Evolutionary conservation across 108 stramenopile genomes (phyloP).

Genomic region (Skeletonema marinoi): DNA sequence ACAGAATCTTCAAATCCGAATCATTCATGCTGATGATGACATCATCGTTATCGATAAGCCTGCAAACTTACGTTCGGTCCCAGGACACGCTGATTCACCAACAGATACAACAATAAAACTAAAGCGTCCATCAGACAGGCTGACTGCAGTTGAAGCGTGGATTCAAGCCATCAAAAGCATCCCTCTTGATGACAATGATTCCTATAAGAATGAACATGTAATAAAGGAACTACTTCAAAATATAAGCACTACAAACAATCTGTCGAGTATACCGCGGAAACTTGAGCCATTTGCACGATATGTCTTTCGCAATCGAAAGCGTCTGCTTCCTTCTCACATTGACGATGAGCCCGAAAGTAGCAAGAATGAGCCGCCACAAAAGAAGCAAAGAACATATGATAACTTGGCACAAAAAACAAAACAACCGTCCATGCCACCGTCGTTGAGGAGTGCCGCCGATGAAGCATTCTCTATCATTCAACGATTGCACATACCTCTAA

Average conservation of each 20-base stretch:
- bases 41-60: conserved; percentile 82
- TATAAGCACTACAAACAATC: conserved; percentile 31
- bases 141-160: conserved; percentile 74
- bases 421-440: conserved; percentile 1
- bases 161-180: conserved; percentile 51
- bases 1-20: conserved; percentile 22
- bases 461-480: conserved; percentile 42
- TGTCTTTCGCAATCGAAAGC: conserved; percentile 50
- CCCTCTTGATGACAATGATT: background rate
- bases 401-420: conserved; percentile 3
- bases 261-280: conserved; percentile 63
- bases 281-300: conserved; percentile 50
- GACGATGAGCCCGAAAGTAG: background rate
- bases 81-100: conserved; percentile 61
- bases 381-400: conserved; percentile 32
- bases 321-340: conserved; percentile 45
- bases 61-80: conserved; percentile 69
- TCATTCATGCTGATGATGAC: conserved; percentile 63
- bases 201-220: background rate
- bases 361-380: background rate
- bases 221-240: conserved; percentile 30
- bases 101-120: background rate
- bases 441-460: conserved; percentile 17
- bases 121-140: conserved; percentile 15
- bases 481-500: conserved; percentile 34